phyloP scores from a whole-genome alignment of 1,284 basidiomycete species.

The Chiua sp. region DNA sequence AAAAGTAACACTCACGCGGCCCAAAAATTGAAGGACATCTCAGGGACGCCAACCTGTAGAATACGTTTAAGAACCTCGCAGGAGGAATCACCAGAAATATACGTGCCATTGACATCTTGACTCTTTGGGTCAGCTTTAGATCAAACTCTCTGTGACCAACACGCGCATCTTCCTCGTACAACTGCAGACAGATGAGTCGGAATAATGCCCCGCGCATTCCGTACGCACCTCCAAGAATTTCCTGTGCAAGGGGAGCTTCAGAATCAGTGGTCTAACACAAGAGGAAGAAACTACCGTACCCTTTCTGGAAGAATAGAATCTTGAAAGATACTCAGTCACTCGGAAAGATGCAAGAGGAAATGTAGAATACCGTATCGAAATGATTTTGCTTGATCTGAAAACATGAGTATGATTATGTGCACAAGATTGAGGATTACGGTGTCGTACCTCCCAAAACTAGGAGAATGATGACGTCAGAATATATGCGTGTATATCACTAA shows the following conservation, averaged over 20 bases:
- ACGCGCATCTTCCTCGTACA: slow-evolving; percentile 96
- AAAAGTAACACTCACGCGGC: slow-evolving; percentile 65
- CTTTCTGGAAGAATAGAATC: slow-evolving; percentile 97
- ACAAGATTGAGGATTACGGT: not conserved
- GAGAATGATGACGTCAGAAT: not conserved
- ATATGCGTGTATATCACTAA: not conserved
- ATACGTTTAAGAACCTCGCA: slow-evolving; percentile 7
- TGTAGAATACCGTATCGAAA: slow-evolving; percentile 73
- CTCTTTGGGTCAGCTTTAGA: slow-evolving; percentile 87
- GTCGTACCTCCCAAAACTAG: slow-evolving; percentile 86
- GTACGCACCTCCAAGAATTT: slow-evolving; percentile 70
- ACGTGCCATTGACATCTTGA: slow-evolving; percentile 98
- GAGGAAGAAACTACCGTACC: slow-evolving; percentile 53
- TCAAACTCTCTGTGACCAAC: slow-evolving; percentile 94
- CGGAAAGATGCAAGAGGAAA: not conserved
- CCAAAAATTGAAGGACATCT: slow-evolving; percentile 94
- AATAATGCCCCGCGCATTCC: not conserved
- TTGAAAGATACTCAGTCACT: slow-evolving; percentile 38
- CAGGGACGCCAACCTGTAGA: slow-evolving; percentile 92
- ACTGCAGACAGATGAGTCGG: slow-evolving; percentile 49
- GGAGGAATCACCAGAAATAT: not conserved
- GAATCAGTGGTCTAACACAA: not conserved
- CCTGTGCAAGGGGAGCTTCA: slow-evolving; percentile 38
- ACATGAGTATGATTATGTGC: slow-evolving; percentile 1
- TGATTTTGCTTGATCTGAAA: slow-evolving; percentile 90